phyloP scores from a whole-genome alignment of 169 alveolate species.

The Perkinsus olseni region DNA sequence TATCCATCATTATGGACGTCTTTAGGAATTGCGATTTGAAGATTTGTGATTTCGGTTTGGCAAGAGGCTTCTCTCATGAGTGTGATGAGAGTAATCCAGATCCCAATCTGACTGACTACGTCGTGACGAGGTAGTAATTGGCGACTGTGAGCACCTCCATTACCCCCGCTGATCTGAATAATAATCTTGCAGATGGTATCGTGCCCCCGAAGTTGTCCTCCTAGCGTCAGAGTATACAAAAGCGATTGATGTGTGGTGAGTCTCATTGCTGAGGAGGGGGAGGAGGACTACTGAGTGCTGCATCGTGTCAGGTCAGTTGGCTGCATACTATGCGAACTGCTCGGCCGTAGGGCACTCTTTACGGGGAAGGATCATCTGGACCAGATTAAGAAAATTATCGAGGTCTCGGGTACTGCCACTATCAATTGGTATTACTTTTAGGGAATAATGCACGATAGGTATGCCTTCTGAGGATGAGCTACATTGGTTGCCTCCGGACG shows the following conservation, averaged over 20 bases:
- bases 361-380: constrained; percentile 85
- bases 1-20: too few species aligned
- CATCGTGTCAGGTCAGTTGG: constrained; percentile 60
- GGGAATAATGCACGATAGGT: constrained; percentile 41
- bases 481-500: constrained; percentile 27
- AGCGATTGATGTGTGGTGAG: constrained; percentile 82
- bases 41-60: constrained; percentile 92
- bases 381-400: constrained; percentile 68
- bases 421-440: background rate
- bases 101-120: constrained; percentile 52
- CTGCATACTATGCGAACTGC: constrained; percentile 79
- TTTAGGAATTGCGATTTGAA: constrained; percentile 87
- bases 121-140: constrained; percentile 55
- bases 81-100: background rate
- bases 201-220: constrained; percentile 86
- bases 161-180: too few species aligned
- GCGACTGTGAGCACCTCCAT: too few species aligned
- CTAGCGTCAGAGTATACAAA: constrained; percentile 67
- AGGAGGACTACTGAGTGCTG: background rate
- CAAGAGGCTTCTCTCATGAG: constrained; percentile 60
- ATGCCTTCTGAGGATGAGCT: constrained; percentile 72
- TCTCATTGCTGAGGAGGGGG: background rate
- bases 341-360: constrained; percentile 76
- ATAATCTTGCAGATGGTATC: constrained; percentile 57
- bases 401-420: background rate